Base-by-base conservation (phyloP, 2,329 filamentous ascomycete genomes). In the Malbranchea cinnamomea region DNA sequence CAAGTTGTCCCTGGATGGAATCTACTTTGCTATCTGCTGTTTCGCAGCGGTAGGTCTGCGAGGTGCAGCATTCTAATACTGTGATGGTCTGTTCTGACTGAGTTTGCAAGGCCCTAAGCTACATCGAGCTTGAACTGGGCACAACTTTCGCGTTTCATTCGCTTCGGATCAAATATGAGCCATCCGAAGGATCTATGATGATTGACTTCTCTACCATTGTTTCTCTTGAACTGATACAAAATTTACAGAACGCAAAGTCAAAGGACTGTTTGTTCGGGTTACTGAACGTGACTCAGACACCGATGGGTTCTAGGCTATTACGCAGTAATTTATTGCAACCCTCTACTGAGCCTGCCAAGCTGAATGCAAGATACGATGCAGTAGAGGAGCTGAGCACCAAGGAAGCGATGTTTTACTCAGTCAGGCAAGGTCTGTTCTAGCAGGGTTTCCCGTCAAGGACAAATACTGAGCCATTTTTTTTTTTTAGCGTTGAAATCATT, bases 111-210 rank as follows among this genome's bases (percentile, higher is more conserved):
- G 78, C 66, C 3, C 62, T 95, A 49, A 82, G 81, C 44, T 92
- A 81, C 49, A 68, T 91, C 26, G 79, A 92, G 34, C 54, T 77
- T 1, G 70, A 73, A 5, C 65, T 83, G 37, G 64, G 64, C 3
- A 65, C 77, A 36, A 71, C 66, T 1, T 89, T 93, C 47, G 65
- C 73, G 3, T 63, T 67, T n/a, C 77, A 89, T 48, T 85, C 85
- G 12, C 67, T 95, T 18, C 73, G 83, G 3, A 78, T 95, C 46
- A 77, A 74, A 38, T 94, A 92, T 42, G 77, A 87, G 44, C 78
- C 84, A 1, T 84, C 83, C 0, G 81, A 92, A 47, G 80, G 87
- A 14, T 81, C 83, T 1, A 93, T 95, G 85, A 82, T 92, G 70
- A 91, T 95, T 42, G 87, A 94, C 45, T 66, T 89, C 2, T 78